A percentile compares a stretch with the other conserved stretches of the same genome.
phyloP scores from a whole-genome alignment of 1,284 basidiomycete species.

The Cutaneotrichosporon cutaneum region DNA sequence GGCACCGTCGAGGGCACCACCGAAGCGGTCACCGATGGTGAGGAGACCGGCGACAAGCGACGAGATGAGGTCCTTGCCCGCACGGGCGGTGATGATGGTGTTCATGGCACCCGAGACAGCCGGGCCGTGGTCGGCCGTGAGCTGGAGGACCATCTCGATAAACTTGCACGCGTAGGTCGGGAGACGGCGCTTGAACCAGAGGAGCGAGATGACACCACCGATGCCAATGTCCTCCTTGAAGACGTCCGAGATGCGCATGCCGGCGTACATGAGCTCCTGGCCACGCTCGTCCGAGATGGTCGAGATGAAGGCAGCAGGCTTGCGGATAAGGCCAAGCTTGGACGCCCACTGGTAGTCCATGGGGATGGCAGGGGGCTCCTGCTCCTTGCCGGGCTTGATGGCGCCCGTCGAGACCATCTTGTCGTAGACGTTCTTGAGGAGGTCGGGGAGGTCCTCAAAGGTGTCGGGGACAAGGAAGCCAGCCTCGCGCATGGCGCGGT shows the following conservation, averaged over 20 bases:
- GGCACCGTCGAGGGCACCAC: conserved; percentile 98
- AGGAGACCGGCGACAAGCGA: conserved; percentile 93
- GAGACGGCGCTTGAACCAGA: conserved; percentile 95
- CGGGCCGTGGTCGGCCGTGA: conserved; percentile 98
- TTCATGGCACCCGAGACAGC: conserved; percentile 92
- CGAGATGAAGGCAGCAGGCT: conserved; percentile 98
- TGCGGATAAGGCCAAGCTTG: conserved; percentile 96
- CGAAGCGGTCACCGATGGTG: conserved; percentile 97
- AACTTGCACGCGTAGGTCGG: conserved; percentile 70
- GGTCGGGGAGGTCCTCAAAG: conserved; percentile 90
- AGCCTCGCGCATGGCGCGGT: conserved; percentile 87
- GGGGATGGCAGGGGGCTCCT: conserved; percentile 90
- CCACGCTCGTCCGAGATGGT: conserved; percentile 99
- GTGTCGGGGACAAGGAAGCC: conserved; percentile 97
- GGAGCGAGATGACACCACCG: conserved; percentile 90
- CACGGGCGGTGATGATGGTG: conserved; percentile 97
- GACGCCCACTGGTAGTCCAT: conserved; percentile 99
- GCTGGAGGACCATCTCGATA: conserved; percentile 99
- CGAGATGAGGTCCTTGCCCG: conserved; percentile 97
- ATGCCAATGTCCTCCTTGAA: conserved; percentile 97
- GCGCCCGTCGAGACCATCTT: conserved; percentile 69
- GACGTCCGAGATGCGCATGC: conserved; percentile 98
- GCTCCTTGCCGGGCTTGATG: conserved; percentile 73
- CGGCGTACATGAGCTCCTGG: conserved; percentile 96
- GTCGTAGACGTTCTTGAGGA: conserved; percentile 82